These are phyloP conservation scores for Triangularia verruculosa DNA, from an alignment of 2,329 filamentous ascomycete species.

Conservation along the genomic window DNA sequence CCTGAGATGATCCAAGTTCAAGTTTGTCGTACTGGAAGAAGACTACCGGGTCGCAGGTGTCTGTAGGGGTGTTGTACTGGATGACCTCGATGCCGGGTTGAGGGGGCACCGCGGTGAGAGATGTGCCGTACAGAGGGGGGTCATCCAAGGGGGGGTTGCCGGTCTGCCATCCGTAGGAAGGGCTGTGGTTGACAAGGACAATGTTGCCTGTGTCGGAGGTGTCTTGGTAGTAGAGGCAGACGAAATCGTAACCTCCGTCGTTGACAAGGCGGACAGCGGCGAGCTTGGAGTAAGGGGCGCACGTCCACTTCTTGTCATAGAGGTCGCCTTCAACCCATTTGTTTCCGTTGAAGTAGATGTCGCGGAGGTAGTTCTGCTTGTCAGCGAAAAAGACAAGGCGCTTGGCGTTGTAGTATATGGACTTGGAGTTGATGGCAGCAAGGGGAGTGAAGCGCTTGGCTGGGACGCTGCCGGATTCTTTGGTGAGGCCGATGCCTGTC, in stretches of 20 bases:
- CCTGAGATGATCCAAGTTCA: constrained; percentile 3
- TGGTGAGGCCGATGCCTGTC: constrained; percentile 3
- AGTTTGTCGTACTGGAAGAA: constrained; percentile 12
- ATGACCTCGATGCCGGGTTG: constrained; percentile 6
- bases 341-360: neutral
- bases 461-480: neutral
- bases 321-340: neutral
- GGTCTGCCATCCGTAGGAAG: neutral
- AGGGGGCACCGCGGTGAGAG: constrained; percentile 5
- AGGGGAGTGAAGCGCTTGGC: constrained; percentile 12
- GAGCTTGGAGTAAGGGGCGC: constrained; percentile 8
- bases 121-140: constrained; percentile 7
- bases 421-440: neutral
- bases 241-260: neutral
- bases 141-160: constrained; percentile 2
- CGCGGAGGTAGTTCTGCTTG: constrained; percentile 9
- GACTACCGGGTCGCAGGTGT: neutral
- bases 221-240: constrained; percentile 7
- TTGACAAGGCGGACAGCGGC: constrained; percentile 4
- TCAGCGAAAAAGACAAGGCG: constrained; percentile 7
- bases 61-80: neutral
- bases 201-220: constrained; percentile 1
- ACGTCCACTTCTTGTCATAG: neutral
- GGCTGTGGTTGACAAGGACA: constrained; percentile 2
- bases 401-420: neutral